Evolutionary conservation across 2,329 filamentous ascomycete species (phyloP).

Genomic region (Cryphonectria japonica): DNA sequence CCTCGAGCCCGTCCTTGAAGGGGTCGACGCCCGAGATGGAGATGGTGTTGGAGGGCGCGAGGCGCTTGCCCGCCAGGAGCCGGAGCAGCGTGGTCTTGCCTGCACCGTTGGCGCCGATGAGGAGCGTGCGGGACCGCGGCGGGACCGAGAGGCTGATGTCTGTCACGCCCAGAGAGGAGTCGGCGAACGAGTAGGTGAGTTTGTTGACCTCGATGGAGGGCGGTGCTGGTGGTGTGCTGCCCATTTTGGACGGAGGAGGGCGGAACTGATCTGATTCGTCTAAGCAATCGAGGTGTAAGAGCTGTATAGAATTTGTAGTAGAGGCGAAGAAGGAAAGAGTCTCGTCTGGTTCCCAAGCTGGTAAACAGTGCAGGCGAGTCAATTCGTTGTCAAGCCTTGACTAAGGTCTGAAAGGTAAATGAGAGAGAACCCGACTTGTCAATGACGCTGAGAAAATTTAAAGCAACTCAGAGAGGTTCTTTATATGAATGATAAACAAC

Average conservation of each 20-base stretch:
- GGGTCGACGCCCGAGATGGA: conserved; percentile 83
- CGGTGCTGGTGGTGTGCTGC: conserved; percentile 37
- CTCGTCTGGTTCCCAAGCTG: no score
- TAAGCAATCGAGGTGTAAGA: background rate
- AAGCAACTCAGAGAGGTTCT: no score
- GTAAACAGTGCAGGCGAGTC: no score
- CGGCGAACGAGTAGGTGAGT: conserved; percentile 87
- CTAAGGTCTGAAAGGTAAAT: background rate
- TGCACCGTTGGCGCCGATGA: conserved; percentile 95
- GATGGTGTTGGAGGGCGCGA: conserved; percentile 78
- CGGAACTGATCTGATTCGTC: background rate
- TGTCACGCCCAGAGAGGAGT: conserved; percentile 77
- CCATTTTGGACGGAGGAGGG: conserved; percentile 12
- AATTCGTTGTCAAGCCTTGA: background rate
- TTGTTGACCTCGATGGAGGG: conserved; percentile 73
- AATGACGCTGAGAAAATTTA: no score
- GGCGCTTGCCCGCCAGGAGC: conserved; percentile 91
- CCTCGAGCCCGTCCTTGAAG: conserved; percentile 86
- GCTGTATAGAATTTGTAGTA: no score
- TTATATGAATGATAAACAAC: no score
- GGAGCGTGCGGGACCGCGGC: conserved; percentile 79
- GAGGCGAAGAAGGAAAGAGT: no score
- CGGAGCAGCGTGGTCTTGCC: conserved; percentile 97
- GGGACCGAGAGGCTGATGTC: conserved; percentile 78
- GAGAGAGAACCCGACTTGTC: no score